Percentiles rank a stretch among this genome's conserved stretches.
Conservation (phyloP, 495 filamentous ascomycete species). For the Aspergillus funiculosus region DNA sequence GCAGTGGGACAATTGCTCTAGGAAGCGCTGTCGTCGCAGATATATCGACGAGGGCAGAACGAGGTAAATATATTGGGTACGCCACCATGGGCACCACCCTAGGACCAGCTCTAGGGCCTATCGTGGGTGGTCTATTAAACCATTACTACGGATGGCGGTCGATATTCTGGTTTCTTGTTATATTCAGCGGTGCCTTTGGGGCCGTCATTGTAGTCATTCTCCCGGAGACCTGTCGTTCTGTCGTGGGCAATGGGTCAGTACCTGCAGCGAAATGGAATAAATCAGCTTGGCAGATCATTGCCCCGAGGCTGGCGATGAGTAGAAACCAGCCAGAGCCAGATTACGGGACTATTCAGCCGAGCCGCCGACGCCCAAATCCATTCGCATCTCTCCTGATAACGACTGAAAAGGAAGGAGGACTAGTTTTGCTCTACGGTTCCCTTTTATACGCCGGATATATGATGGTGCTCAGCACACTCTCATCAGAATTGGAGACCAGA, state of each 20-base stretch:
- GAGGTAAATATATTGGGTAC: constrained; percentile 43
- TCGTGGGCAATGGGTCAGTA: constrained; percentile 46
- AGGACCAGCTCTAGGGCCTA: constrained; percentile 53
- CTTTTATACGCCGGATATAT: constrained; percentile 23
- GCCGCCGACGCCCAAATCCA: constrained; percentile 22
- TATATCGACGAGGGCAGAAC: constrained; percentile 36
- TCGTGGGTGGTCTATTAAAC: constrained; percentile 59
- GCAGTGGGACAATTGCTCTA: constrained; percentile 39
- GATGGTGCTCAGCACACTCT: constrained; percentile 27
- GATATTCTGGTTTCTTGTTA: constrained; percentile 71
- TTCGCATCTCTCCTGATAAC: too few species aligned
- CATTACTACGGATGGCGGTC: constrained; percentile 63
- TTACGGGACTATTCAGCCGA: constrained; percentile 11
- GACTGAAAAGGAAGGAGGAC: constrained; percentile 31
- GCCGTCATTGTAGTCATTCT: constrained; percentile 25
- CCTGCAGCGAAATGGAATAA: constrained; percentile 36
- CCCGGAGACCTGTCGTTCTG: constrained; percentile 41
- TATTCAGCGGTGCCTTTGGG: constrained; percentile 43
- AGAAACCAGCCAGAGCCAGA: constrained; percentile 3
- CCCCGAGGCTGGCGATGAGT: constrained; percentile 9
- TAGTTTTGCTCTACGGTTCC: constrained; percentile 33
- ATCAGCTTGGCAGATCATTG: constrained; percentile 23
- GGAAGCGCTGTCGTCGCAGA: constrained; percentile 39
- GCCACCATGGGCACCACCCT: constrained; percentile 24
- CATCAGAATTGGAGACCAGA: constrained; percentile 26